Base-by-base conservation (phyloP, 768 basidiomycete genomes). In the Xerocomellus amylosporus region DNA sequence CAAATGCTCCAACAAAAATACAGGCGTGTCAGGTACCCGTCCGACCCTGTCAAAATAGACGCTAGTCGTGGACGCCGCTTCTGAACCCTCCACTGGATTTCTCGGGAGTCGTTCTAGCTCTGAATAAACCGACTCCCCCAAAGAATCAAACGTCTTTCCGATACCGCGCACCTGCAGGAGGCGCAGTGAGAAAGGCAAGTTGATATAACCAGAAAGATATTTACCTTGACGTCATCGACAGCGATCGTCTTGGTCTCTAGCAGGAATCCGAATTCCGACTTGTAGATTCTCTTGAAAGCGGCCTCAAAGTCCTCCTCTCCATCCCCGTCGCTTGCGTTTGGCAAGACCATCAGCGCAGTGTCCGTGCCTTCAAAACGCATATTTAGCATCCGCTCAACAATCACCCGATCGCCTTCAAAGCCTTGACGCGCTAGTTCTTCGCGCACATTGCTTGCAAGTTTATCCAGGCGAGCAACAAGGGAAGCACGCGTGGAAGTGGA, bases 331-430 rank as follows among this genome's bases (percentile, higher is more conserved):
- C 64, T 61, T 8, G 67, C 58, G 20, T 77, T 59, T 0, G 87
- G 83, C 13, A 92, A 74, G 12, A 93, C 82, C 92, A 98, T 96
- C 60, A 98, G 70, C 15, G 93, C 82, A 0, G 96, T 98, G 71
- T 96, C 93, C 0, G 91, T 94, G 4, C 93, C 93, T 46, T 94
- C 89, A 60, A 94, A 95, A 20, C 93, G 84, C 91, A 93, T 93
- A 64, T 93, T 93, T 41, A 93, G 74, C 85, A 88, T 87, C 20
- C 87, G 80, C 68, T 96, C 95, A 6, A 88, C 71, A 49, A 79
- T 75, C 46, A 96, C 80, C n/a, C 84, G 80, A 12, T 81, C 75
- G 12, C 77, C 84, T 63, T 83, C 81, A 66, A 97, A 96, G 1
- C 94, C 95, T 69, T 97, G 93, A 24, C 75, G 78, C 53, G 71